Conservation (phyloP, 495 filamentous ascomycete genomes). For the Aspergillus egyptiacus region DNA sequence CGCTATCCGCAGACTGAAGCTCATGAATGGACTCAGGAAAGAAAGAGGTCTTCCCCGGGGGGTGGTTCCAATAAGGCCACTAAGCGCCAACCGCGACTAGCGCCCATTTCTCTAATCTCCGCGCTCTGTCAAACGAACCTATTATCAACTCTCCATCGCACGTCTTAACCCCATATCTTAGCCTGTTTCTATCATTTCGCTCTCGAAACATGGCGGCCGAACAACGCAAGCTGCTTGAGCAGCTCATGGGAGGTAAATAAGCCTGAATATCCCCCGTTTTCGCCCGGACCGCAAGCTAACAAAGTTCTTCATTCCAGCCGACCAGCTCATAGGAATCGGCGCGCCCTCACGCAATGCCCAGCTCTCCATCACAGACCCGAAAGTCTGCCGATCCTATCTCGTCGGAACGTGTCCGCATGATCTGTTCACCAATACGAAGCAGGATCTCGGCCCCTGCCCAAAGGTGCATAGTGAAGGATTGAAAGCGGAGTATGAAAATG, state of each 20-base stretch:
- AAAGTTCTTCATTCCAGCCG: conserved; percentile 36
- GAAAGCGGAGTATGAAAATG: conserved; percentile 76
- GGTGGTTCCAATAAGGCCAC: conserved; percentile 1
- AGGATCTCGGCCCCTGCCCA: conserved; percentile 87
- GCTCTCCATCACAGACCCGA: conserved; percentile 83
- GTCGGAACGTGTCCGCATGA: conserved; percentile 95
- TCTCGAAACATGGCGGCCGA: conserved; percentile 73
- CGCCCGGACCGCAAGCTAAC: conserved; percentile 27
- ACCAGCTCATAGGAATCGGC: conserved; percentile 76
- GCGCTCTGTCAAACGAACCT: background rate
- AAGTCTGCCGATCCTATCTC: conserved; percentile 92
- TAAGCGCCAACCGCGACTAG: conserved; percentile 28
- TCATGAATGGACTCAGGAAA: background rate
- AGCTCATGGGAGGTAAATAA: conserved; percentile 55
- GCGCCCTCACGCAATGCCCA: conserved; percentile 66
- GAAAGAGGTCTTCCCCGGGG: background rate
- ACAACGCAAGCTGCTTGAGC: conserved; percentile 91
- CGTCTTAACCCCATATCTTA: background rate
- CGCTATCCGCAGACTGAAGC: background rate
- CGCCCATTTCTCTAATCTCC: conserved; percentile 14
- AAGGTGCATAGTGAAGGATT: conserved; percentile 86
- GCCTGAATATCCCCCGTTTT: conserved; percentile 1
- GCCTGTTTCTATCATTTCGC: background rate
- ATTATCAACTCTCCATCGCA: background rate
- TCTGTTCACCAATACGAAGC: conserved; percentile 99